These are phyloP conservation scores for Rhodotorula sp. DNA, from an alignment of 1,284 basidiomycete genomes.

Conservation along the genomic window DNA sequence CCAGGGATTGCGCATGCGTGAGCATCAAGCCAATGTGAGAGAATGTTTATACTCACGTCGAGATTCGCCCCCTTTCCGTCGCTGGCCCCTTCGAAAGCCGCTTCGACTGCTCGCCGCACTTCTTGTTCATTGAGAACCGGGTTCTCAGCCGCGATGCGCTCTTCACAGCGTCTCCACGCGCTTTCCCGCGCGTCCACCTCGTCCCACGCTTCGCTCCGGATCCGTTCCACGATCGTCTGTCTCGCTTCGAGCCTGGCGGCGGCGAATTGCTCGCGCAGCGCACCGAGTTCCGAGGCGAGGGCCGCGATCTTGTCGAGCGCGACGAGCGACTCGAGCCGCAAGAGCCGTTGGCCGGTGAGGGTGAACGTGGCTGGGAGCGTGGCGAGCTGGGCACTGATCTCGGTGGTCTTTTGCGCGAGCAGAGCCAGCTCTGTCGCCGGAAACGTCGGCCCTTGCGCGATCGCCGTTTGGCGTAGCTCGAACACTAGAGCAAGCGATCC, in stretches of 20 bases:
- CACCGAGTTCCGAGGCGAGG: slow-evolving; percentile 4
- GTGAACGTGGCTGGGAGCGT: slow-evolving; percentile 7
- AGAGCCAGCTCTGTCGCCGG: not conserved
- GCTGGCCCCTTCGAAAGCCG: slow-evolving; percentile 17
- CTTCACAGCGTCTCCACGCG: slow-evolving; percentile 18
- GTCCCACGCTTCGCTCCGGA: slow-evolving; percentile 11
- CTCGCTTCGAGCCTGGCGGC: slow-evolving; percentile 5
- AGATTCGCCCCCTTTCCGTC: slow-evolving; percentile 7
- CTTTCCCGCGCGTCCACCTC: slow-evolving; percentile 23
- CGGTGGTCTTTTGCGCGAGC: slow-evolving; percentile 10
- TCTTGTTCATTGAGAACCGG: not conserved
- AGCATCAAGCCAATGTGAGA: not conserved
- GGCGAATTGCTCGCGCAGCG: slow-evolving; percentile 7
- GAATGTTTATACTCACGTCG: slow-evolving; percentile 2
- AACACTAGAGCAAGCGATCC: not conserved
- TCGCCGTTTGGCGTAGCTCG: not conserved
- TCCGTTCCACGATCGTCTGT: slow-evolving; percentile 2
- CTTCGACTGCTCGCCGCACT: slow-evolving; percentile 1
- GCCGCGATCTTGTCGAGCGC: slow-evolving; percentile 6
- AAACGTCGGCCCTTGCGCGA: slow-evolving; percentile 1
- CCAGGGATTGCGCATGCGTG: not conserved
- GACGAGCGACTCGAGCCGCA: slow-evolving; percentile 3
- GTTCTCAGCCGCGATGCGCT: slow-evolving; percentile 27
- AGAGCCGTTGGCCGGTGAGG: slow-evolving; percentile 1
- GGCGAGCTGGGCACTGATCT: slow-evolving; percentile 5